Conservation (phyloP, 2,329 filamentous ascomycete genomes). For the Calonectria fujianensis region DNA sequence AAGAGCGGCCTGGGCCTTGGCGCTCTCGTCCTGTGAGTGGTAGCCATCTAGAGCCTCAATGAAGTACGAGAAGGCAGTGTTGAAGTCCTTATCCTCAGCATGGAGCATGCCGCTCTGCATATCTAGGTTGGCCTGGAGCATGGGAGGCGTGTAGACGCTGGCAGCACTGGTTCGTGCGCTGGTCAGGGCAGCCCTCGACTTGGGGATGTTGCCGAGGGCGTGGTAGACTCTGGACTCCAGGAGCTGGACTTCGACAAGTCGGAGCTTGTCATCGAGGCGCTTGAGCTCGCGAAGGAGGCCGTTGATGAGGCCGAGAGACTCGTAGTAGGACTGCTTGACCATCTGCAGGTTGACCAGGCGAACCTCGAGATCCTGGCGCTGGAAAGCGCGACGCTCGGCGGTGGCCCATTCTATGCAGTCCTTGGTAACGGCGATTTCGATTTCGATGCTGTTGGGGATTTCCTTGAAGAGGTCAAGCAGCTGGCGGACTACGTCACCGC, state of each 20-base stretch:
- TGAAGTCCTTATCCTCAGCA: constrained; percentile 99
- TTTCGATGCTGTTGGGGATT: constrained; percentile 95
- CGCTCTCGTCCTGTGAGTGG: constrained; percentile 90
- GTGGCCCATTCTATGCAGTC: constrained; percentile 99
- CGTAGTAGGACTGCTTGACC: constrained; percentile 98
- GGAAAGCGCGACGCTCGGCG: constrained; percentile 93
- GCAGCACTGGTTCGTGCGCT: constrained; percentile 96
- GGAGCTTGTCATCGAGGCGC: constrained; percentile 98
- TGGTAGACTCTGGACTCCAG: constrained; percentile 98
- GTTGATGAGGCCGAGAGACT: constrained; percentile 97
- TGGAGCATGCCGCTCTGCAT: constrained; percentile 99
- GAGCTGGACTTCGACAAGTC: constrained; percentile 97
- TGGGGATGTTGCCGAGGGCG: constrained; percentile 95
- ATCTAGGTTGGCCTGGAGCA: constrained; percentile 95
- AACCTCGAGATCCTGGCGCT: constrained; percentile 98
- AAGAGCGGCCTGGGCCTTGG: constrained; percentile 94
- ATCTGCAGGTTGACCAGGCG: constrained; percentile 96
- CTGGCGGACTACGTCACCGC: constrained; percentile 83
- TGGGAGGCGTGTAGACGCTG: constrained; percentile 96
- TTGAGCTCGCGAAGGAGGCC: constrained; percentile 96
- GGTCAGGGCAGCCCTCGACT: constrained; percentile 95
- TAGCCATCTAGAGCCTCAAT: constrained; percentile 99
- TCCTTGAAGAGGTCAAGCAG: constrained; percentile 95
- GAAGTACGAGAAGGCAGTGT: constrained; percentile 98
- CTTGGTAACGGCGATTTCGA: constrained; percentile 95